Percentiles rank a stretch among this genome's conserved stretches.
phyloP scores from a whole-genome alignment of 768 basidiomycete genomes.

The Boletus reticuloceps region DNA sequence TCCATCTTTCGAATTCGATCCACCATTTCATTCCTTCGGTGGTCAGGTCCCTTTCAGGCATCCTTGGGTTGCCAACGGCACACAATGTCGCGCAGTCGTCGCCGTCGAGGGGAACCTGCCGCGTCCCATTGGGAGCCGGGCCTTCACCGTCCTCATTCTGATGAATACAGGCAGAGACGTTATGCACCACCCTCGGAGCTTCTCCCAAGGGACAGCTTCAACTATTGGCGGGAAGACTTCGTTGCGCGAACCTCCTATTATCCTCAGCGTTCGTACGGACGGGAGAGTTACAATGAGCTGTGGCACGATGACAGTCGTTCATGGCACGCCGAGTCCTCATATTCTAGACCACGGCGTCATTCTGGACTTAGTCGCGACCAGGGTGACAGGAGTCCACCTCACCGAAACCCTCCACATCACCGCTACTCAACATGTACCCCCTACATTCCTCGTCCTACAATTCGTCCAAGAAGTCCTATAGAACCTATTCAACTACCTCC shows the following conservation, averaged over 20 bases:
- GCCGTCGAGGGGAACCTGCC: conserved; percentile 9
- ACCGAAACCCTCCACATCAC: conserved; percentile 1
- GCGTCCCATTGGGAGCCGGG: conserved; percentile 5
- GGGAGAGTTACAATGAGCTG: conserved; percentile 8
- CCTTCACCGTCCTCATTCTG: conserved; percentile 1
- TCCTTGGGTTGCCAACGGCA: conserved; percentile 6
- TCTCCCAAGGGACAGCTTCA: conserved; percentile 7
- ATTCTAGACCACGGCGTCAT: conserved; percentile 5
- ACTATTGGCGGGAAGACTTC: conserved; percentile 26
- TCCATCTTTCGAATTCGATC: too few relatives aligned
- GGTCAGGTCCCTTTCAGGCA: not conserved
- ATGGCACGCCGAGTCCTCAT: conserved; percentile 7
- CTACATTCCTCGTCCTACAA: conserved; percentile 1
- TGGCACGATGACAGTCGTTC: conserved; percentile 11
- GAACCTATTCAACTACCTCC: not conserved
- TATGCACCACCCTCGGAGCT: conserved; percentile 4
- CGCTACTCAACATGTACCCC: conserved; percentile 13
- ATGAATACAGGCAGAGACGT: conserved; percentile 9
- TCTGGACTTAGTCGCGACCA: conserved; percentile 2
- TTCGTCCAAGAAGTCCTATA: conserved; percentile 9
- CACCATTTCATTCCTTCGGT: conserved; percentile 18
- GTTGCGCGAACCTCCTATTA: not conserved
- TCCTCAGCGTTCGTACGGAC: conserved; percentile 5
- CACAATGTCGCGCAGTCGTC: conserved; percentile 17
- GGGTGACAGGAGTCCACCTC: conserved; percentile 3